Evolutionary conservation across 2,329 filamentous ascomycete genomes (phyloP), one percentile per base, ranked within the genome.

Genomic region (Ceratocystis cacaofunesta): DNA sequence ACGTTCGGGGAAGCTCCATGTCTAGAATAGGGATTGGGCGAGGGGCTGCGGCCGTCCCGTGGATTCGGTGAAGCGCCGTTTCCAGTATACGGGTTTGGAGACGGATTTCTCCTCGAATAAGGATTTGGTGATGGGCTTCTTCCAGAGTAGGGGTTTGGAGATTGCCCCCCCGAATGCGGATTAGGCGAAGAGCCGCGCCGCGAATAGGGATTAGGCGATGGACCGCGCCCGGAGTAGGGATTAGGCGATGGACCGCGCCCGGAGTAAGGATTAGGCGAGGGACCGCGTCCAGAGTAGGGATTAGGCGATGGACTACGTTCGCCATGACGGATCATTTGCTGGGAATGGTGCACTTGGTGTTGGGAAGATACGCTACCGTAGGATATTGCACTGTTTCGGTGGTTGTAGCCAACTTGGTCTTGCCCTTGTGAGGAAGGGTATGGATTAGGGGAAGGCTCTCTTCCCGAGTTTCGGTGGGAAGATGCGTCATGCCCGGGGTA

Each of bases 11-110:
- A 66, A 44, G 60, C 25, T 17, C 41, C 28, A 19, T 61, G 61
- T 5, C 61, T 62, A 50, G 50, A 22, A 50, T 66, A 66, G n/a
- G 65, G 61, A 15, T 64, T 66, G n/a, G 65, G 65, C 12, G 64
- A 57, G 43, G 64, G 58, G 25, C 25, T n/a, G 3, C 46, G 44
- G 2, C 71, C 74, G 30, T 71, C 73, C 1, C 79, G 78, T 17
- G 64, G 58, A 44, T 62, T 65, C 15, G 64, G 64, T 4, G 64
- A 65, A 22, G 48, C 58, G 7, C 17, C 30, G 17, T 57, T 30
- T 10, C 55, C 63, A 30, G 75, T 73, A 65, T 79, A 78, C 1
- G 57, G 55, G 41, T 61, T 65, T 12, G 63, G 63, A 0, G 63
- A 65, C 25, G 52, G 63, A 3, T 32, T 32, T 28, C 63, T 30